Conservation (phyloP, 2,329 filamentous ascomycete species). For the Calonectria henricotiae region DNA sequence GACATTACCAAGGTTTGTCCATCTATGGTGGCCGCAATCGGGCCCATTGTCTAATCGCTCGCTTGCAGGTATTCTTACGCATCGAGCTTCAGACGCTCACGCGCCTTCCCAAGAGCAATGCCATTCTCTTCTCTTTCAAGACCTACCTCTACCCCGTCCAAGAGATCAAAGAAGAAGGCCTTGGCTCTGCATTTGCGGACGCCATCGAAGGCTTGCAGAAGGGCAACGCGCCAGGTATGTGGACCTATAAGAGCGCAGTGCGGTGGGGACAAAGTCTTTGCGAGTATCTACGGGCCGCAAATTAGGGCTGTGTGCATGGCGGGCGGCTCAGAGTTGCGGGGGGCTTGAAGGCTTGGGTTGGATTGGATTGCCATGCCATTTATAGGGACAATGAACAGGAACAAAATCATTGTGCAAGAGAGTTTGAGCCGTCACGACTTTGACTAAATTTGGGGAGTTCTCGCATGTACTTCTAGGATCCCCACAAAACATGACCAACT, state of each 20-base stretch:
- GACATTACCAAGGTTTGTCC: conserved; percentile 40
- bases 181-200: conserved; percentile 65
- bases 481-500: background rate
- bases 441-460: background rate
- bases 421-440: background rate
- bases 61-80: conserved; percentile 58
- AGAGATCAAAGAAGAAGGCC: conserved; percentile 67
- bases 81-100: conserved; percentile 70
- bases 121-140: conserved; percentile 72
- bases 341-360: background rate
- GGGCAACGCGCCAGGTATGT: conserved; percentile 71
- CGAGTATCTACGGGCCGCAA: conserved; percentile 62
- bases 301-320: background rate
- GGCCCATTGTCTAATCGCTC: background rate
- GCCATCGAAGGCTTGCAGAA: conserved; percentile 68
- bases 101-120: conserved; percentile 64
- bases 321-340: background rate
- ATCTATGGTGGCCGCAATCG: background rate
- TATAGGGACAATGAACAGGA: background rate
- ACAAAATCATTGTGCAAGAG: background rate
- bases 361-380: background rate
- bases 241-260: conserved; percentile 67
- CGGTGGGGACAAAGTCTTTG: conserved; percentile 67
- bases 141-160: conserved; percentile 68
- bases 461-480: background rate